Evolutionary conservation across 2,329 filamentous ascomycete species (phyloP), one percentile per base, ranked within the genome.

Genomic region (Xylariaceae sp.): DNA sequence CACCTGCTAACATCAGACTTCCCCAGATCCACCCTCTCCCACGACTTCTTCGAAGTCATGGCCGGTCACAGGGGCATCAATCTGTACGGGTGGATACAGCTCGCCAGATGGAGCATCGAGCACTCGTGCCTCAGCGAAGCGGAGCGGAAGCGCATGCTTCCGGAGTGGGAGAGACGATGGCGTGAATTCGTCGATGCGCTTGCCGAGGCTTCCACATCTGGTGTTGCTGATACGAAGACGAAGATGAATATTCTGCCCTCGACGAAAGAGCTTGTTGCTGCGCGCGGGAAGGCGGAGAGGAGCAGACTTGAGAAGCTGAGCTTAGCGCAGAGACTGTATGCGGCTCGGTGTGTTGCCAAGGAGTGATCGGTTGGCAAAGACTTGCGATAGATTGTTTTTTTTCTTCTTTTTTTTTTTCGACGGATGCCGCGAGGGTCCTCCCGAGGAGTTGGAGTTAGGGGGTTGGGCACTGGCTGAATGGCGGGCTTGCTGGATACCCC

Each of bases 21-120:
- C n/a, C 9, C 33, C 41, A 85, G 80, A 47, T 85, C 83, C 11
- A 78, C 78, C 2, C 69, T 88, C 30, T 82, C 80, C 1, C 81
- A 87, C 48, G 84, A 88, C 54, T 87, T 88, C 55, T 88, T 87
- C 56, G 84, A 88, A 55, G 71, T 81, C 42, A 78, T 88, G 69
- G 72, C 84, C 6, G 84, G 83, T 33, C 78, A 77, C 31, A 67
- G 71, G 9, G 71, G 76, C 41, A 85, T 88, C 71, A 74, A 70
- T 13, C 60, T 88, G 0, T 76, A 76, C 46, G 83, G 83, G 30
- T 85, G 83, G 79, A 81, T 82, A 55, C 82, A 87, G 59, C 69
- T 83, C 15, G 67, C 68, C 12, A 61, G 73, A 48, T 82, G 78
- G 78, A 82, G 78, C 50, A 61, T 83, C 11, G 65, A 78, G 41